A percentile compares a stretch with the other conserved stretches of the same genome.
These are phyloP conservation scores for Erythrophleum fordii DNA, from an alignment of 306 rosid species.

Conservation along the genomic window DNA sequence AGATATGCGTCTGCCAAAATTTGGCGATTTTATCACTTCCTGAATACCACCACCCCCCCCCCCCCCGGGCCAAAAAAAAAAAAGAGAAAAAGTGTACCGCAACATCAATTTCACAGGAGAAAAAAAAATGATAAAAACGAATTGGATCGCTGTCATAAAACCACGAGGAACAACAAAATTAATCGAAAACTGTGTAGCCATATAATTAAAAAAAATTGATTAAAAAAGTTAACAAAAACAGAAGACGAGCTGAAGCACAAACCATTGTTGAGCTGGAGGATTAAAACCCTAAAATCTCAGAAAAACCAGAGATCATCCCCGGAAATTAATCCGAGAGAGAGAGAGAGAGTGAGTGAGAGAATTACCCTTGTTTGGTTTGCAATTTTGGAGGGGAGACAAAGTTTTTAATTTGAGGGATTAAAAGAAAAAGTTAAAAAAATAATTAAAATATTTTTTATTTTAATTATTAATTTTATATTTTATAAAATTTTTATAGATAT, in stretches of 20 bases:
- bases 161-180: background rate
- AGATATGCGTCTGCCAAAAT: background rate
- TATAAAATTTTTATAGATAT: too few species aligned
- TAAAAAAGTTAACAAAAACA: too few species aligned
- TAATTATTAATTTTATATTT: too few species aligned
- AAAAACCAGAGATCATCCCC: background rate
- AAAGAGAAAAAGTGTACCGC: background rate
- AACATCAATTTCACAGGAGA: too few species aligned
- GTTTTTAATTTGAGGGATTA: too few species aligned
- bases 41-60: too few species aligned
- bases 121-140: background rate
- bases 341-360: too few species aligned
- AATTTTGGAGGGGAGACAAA: too few species aligned
- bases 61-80: too few species aligned
- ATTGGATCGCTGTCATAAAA: background rate
- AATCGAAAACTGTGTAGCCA: background rate
- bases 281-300: background rate
- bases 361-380: too few species aligned
- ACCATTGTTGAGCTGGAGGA: slow-evolving; percentile 39
- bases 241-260: background rate
- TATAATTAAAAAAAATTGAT: background rate
- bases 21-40: background rate
- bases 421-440: too few species aligned
- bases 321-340: background rate
- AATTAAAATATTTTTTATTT: too few species aligned